Percentiles rank a stretch among this genome's conserved stretches.
Evolutionary conservation across 345 rosid species (phyloP).

Genomic region (Eucalyptus microcorys): DNA sequence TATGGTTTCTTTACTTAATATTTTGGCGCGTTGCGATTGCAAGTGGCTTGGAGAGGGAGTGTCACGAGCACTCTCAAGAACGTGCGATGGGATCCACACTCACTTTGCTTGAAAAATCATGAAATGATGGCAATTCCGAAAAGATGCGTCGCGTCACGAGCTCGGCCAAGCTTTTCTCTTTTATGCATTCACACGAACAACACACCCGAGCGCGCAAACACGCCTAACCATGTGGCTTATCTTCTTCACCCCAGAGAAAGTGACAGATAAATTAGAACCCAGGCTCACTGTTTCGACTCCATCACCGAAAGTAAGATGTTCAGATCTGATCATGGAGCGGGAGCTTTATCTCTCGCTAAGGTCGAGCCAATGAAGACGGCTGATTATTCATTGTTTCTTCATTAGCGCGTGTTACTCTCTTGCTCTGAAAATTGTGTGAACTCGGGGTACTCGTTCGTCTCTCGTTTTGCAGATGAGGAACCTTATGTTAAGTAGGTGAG

Average conservation of each 20-base stretch:
- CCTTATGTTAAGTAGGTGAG: neutral
- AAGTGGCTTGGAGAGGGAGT: neutral
- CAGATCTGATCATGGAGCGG: neutral
- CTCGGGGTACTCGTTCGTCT: neutral
- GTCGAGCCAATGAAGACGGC: neutral
- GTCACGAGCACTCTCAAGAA: neutral
- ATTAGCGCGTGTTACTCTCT: neutral
- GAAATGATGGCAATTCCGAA: neutral
- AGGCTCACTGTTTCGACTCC: neutral
- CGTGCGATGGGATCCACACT: neutral
- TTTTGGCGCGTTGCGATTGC: neutral
- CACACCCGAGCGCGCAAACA: neutral
- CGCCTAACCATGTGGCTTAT: neutral
- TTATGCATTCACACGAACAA: neutral
- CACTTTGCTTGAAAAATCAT: neutral
- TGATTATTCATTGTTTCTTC: neutral
- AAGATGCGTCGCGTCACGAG: neutral
- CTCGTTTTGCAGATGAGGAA: neutral
- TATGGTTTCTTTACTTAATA: neutral
- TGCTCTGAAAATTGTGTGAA: neutral
- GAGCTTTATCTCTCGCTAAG: neutral
- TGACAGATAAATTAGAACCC: neutral
- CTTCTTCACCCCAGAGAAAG: neutral
- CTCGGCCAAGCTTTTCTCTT: neutral
- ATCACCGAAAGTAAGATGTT: neutral